Conservation (phyloP, 345 rosid genomes). For the Clarkia xantiana region DNA sequence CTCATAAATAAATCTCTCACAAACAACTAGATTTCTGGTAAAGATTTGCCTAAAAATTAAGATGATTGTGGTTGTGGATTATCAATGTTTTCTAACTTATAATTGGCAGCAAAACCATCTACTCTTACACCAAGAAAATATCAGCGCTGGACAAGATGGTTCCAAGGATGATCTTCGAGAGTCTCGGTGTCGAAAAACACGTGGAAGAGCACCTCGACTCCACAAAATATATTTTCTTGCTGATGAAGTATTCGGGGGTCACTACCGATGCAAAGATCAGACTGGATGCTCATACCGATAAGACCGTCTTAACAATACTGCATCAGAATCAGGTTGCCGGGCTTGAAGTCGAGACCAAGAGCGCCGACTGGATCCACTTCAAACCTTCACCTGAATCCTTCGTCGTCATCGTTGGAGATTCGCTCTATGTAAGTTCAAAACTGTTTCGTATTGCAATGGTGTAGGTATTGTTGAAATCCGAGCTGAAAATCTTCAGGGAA, state of each 20-base stretch:
- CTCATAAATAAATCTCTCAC: not conserved
- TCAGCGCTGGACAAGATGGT: slow-evolving; percentile 29
- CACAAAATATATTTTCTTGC: slow-evolving; percentile 33
- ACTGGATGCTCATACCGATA: slow-evolving; percentile 33
- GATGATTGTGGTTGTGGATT: too few relatives aligned
- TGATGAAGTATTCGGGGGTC: slow-evolving; percentile 42
- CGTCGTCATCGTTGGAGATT: slow-evolving; percentile 43
- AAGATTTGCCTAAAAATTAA: too few relatives aligned
- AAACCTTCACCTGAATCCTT: slow-evolving; percentile 42
- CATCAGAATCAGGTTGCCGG: slow-evolving; percentile 53
- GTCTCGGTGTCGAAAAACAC: slow-evolving; percentile 29
- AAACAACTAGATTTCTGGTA: too few relatives aligned
- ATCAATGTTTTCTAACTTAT: too few relatives aligned
- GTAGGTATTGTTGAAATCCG: too few relatives aligned
- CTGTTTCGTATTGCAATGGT: too few relatives aligned
- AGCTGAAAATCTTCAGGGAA: too few relatives aligned
- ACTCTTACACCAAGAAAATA: slow-evolving; percentile 16
- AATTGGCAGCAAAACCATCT: slow-evolving; percentile 23
- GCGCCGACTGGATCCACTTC: slow-evolving; percentile 34
- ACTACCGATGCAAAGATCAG: slow-evolving; percentile 35
- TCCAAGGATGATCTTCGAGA: slow-evolving; percentile 41
- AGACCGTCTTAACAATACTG: slow-evolving; percentile 45
- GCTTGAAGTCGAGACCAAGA: slow-evolving; percentile 30
- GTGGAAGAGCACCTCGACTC: slow-evolving; percentile 45
- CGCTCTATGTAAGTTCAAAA: slow-evolving; percentile 24